Evolutionary conservation across 768 basidiomycete species (phyloP).

Genomic region (Suillus tomentosus): DNA sequence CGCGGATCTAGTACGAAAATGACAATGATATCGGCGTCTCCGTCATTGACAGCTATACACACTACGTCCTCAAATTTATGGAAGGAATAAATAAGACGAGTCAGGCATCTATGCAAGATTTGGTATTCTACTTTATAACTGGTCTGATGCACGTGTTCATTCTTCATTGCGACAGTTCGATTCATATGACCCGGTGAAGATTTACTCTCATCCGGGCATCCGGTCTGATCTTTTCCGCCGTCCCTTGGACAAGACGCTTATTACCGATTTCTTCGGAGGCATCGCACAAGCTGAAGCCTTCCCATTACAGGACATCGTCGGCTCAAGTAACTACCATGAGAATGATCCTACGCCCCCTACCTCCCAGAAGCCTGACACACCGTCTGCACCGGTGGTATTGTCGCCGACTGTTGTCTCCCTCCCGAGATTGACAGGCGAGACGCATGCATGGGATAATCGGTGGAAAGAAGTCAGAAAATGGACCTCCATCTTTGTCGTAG

Average conservation of each 20-base stretch:
- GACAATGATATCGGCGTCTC: slow-evolving; percentile 94
- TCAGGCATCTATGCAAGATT: slow-evolving; percentile 73
- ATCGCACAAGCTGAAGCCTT: slow-evolving; percentile 80
- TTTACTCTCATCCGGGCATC: slow-evolving; percentile 88
- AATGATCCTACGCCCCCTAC: background rate
- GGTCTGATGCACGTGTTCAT: slow-evolving; percentile 16
- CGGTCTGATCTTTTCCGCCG: slow-evolving; percentile 79
- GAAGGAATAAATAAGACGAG: slow-evolving; percentile 93
- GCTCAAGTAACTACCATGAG: background rate
- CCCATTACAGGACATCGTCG: slow-evolving; percentile 16
- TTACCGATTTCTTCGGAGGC: slow-evolving; percentile 90
- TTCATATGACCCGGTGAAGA: slow-evolving; percentile 69
- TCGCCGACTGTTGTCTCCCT: background rate
- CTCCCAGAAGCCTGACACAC: too few relatives aligned
- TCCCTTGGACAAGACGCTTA: slow-evolving; percentile 57
- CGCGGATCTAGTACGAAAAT: slow-evolving; percentile 70
- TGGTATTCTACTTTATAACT: slow-evolving; percentile 52
- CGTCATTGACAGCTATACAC: slow-evolving; percentile 94
- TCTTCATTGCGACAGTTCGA: slow-evolving; percentile 59
- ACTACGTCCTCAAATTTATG: slow-evolving; percentile 88
- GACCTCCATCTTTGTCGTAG: slow-evolving; percentile 28
- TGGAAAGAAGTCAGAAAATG: slow-evolving; percentile 34
- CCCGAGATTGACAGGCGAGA: slow-evolving; percentile 2
- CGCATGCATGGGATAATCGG: slow-evolving; percentile 16
- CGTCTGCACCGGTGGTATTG: too few relatives aligned